phyloP scores from a whole-genome alignment of 768 basidiomycete genomes.

The Suillus variegatus region DNA sequence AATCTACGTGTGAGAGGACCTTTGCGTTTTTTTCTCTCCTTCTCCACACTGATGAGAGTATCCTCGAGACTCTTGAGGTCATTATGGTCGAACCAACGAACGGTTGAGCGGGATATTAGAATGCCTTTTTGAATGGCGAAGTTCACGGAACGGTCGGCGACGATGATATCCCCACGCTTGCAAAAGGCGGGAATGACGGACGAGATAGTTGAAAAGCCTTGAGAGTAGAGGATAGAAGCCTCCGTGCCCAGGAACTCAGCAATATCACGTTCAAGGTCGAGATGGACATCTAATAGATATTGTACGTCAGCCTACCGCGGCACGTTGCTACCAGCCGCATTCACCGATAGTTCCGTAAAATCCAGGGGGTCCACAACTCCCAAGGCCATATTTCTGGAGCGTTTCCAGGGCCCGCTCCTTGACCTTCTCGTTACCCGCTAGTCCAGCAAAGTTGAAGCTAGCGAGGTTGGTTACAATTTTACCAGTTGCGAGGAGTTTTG shows the following conservation, averaged over 20 bases:
- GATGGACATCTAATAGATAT: conserved; percentile 75
- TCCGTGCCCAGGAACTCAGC: conserved; percentile 91
- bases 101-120: conserved; percentile 86
- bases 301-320: conserved; percentile 7
- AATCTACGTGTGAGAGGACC: conserved; percentile 85
- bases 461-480: conserved; percentile 85
- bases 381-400: conserved; percentile 86
- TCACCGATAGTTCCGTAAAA: conserved; percentile 96
- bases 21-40: conserved; percentile 84
- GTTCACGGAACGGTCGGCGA: conserved; percentile 96
- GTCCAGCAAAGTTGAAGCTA: conserved; percentile 88
- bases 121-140: conserved; percentile 96
- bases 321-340: conserved; percentile 25
- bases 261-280: conserved; percentile 84
- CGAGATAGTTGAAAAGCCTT: conserved; percentile 88
- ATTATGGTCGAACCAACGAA: conserved; percentile 97
- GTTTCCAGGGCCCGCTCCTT: conserved; percentile 85
- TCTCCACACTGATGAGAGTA: conserved; percentile 79
- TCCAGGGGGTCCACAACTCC: conserved; percentile 93
- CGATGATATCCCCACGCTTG: conserved; percentile 96
- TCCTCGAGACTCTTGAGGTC: conserved; percentile 90
- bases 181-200: conserved; percentile 97
- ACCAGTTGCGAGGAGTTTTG: conserved; percentile 69
- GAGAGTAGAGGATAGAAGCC: conserved; percentile 88
- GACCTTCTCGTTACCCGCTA: conserved; percentile 85